Evolutionary conservation across 345 rosid species (phyloP).

Genomic region (Sisymbrium altissimum): DNA sequence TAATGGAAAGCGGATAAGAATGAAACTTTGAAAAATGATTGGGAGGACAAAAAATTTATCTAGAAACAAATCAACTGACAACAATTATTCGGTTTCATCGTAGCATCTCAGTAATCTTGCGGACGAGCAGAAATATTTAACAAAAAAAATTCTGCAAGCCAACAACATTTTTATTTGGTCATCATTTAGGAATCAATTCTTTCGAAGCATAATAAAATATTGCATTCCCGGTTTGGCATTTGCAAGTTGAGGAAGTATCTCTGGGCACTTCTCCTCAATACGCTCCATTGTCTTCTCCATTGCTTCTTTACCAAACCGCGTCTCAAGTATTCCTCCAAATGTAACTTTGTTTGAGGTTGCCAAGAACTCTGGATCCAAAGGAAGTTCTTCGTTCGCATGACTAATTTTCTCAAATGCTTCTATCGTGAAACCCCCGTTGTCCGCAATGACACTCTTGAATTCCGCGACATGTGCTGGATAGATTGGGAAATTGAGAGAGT

Average conservation of each 20-base stretch:
- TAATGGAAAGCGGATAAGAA: no score
- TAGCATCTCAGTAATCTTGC: no score
- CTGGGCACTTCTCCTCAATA: neutral
- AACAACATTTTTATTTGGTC: neutral
- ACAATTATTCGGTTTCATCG: no score
- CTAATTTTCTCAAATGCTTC: slow-evolving; percentile 24
- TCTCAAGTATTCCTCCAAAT: slow-evolving; percentile 25
- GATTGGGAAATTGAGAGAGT: slow-evolving; percentile 22
- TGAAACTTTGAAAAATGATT: no score
- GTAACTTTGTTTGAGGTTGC: slow-evolving; percentile 10
- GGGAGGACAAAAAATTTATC: no score
- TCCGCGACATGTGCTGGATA: slow-evolving; percentile 14
- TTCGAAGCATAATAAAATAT: slow-evolving; percentile 17
- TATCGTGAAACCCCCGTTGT: slow-evolving; percentile 7
- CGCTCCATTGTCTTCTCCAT: slow-evolving; percentile 29
- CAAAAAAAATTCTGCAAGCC: no score
- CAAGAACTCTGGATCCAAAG: slow-evolving; percentile 20
- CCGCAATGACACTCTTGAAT: slow-evolving; percentile 21
- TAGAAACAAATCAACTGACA: no score
- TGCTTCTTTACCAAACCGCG: slow-evolving; percentile 29
- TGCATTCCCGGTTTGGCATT: slow-evolving; percentile 22
- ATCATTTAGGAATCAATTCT: neutral
- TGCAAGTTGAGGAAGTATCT: slow-evolving; percentile 17
- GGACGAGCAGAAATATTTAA: no score
- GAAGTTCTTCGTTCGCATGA: slow-evolving; percentile 13